Evolutionary conservation across 495 filamentous ascomycete species (phyloP).

Genomic region (Neurospora africana): DNA sequence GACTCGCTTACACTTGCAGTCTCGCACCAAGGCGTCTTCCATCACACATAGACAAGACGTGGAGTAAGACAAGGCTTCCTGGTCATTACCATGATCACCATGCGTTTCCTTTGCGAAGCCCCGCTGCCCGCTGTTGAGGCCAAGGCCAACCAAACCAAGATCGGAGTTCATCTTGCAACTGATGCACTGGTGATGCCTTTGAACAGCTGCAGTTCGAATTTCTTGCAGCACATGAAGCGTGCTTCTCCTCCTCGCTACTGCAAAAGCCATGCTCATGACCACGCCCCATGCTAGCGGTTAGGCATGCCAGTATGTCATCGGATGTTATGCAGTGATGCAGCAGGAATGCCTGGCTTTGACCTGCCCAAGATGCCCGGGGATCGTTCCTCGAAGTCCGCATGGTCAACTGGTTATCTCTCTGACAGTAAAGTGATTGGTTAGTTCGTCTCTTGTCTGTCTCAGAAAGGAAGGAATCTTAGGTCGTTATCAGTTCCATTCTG

Average conservation of each 20-base stretch:
- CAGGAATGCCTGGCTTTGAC: not conserved
- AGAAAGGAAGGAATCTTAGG: not conserved
- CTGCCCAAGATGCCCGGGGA: not conserved
- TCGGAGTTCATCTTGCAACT: not conserved
- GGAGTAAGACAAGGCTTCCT: not conserved
- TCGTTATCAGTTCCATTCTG: not conserved
- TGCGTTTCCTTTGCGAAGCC: not conserved
- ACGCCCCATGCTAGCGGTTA: not conserved
- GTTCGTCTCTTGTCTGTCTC: not conserved
- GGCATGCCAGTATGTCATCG: not conserved
- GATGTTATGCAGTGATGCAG: not conserved
- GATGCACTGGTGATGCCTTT: not conserved
- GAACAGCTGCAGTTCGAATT: not conserved
- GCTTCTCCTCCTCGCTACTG: not conserved
- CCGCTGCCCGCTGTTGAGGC: not conserved
- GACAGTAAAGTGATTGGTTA: too few species aligned
- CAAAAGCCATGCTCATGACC: not conserved
- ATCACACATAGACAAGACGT: not conserved
- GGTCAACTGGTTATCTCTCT: too few species aligned
- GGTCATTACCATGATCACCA: not conserved
- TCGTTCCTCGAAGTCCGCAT: not conserved
- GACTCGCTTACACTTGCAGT: not conserved
- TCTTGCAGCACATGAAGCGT: too few species aligned
- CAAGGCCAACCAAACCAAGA: not conserved
- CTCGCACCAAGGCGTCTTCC: not conserved